Evolutionary conservation across 2,329 filamentous ascomycete species (phyloP).

Genomic region (Aspergillus awamori): DNA sequence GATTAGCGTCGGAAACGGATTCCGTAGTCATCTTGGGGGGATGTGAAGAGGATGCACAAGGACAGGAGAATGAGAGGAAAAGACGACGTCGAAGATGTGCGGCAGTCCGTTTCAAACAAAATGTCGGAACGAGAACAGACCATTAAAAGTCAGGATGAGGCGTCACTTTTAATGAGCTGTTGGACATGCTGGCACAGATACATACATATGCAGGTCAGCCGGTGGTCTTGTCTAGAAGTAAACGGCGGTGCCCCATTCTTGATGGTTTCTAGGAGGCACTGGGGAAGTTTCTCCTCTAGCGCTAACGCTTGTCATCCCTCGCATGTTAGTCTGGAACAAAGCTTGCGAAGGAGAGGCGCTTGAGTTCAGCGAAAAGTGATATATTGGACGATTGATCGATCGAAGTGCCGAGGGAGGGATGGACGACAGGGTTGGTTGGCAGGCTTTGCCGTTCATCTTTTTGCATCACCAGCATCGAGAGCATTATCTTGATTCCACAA

Average conservation of each 20-base stretch:
- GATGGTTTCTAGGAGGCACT: slow-evolving; percentile 25
- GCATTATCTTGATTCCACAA: neutral
- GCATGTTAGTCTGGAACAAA: slow-evolving; percentile 18
- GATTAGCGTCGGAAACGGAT: slow-evolving; percentile 14
- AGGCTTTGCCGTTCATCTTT: neutral
- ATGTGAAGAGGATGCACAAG: slow-evolving; percentile 1
- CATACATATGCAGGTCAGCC: slow-evolving; percentile 21
- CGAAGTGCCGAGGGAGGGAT: slow-evolving; percentile 1
- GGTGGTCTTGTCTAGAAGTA: slow-evolving; percentile 14
- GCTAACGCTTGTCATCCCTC: slow-evolving; percentile 22
- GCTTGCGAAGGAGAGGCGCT: slow-evolving; percentile 5
- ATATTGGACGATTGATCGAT: slow-evolving; percentile 5
- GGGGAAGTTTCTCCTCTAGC: slow-evolving; percentile 16
- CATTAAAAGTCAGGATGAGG: slow-evolving; percentile 22
- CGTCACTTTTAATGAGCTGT: slow-evolving; percentile 31
- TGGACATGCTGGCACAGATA: slow-evolving; percentile 18
- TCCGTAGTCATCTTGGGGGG: slow-evolving; percentile 13
- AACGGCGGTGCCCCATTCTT: slow-evolving; percentile 27
- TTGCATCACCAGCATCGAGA: slow-evolving; percentile 3
- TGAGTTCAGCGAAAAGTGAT: slow-evolving; percentile 1
- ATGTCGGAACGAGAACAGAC: slow-evolving; percentile 13
- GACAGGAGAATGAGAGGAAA: neutral
- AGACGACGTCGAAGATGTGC: slow-evolving; percentile 8
- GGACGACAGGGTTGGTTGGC: slow-evolving; percentile 8
- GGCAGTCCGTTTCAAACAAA: slow-evolving; percentile 9